These are phyloP conservation scores for Isoetes taiwanensis DNA, from an alignment of 75 land plant genomes.

Conservation along the genomic window DNA sequence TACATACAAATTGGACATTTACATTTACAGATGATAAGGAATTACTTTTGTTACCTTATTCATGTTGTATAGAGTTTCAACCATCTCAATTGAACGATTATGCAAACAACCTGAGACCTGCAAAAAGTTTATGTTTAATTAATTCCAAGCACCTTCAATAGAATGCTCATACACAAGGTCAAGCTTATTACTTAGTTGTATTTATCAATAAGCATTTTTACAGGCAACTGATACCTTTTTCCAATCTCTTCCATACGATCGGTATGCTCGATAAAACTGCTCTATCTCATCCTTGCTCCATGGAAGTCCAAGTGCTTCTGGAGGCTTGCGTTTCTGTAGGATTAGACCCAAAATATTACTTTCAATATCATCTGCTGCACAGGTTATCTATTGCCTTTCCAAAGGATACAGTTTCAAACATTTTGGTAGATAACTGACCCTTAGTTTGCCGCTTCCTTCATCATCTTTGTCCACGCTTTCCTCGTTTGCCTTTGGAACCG, in stretches of 20 bases:
- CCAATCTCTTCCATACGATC: constrained; percentile 85
- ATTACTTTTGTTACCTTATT: no score
- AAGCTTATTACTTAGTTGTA: neutral
- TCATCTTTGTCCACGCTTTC: constrained; percentile 7
- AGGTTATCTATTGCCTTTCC: neutral
- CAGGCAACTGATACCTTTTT: constrained; percentile 46
- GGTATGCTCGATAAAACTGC: constrained; percentile 72
- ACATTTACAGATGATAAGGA: no score
- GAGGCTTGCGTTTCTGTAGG: constrained; percentile 58
- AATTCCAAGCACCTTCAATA: no score
- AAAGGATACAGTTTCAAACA: neutral
- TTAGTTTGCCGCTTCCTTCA: constrained; percentile 15
- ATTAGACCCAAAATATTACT: neutral
- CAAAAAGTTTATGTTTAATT: no score
- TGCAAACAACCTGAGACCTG: constrained; percentile 57
- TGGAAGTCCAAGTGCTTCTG: constrained; percentile 74
- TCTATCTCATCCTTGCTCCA: constrained; percentile 82
- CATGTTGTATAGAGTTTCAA: constrained; percentile 65
- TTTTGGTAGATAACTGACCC: constrained; percentile 5
- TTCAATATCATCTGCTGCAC: neutral
- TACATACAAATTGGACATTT: no score
- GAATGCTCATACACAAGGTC: neutral
- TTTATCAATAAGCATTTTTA: neutral
- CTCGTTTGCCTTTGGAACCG: constrained; percentile 11
- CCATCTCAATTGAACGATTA: constrained; percentile 71